Evolutionary conservation across 2,329 filamentous ascomycete genomes (phyloP).

Genomic region (Nothomitra cinnamomea): DNA sequence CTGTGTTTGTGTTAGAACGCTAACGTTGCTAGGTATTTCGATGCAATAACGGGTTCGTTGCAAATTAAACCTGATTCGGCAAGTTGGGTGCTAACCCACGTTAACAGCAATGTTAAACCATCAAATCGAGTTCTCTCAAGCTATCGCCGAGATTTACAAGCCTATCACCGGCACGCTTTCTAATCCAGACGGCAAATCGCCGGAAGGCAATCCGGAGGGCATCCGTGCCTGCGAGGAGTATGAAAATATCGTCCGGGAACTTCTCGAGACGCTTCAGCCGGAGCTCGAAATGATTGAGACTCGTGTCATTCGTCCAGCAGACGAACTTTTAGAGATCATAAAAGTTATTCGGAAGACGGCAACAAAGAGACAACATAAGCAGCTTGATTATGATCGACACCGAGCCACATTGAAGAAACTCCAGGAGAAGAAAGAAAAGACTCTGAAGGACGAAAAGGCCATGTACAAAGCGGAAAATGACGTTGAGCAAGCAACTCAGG

Average conservation of each 20-base stretch:
- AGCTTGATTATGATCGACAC: conserved; percentile 88
- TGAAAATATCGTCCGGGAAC: conserved; percentile 72
- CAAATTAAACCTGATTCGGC: background rate
- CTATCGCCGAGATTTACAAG: conserved; percentile 93
- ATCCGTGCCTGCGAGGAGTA: conserved; percentile 96
- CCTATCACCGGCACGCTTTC: conserved; percentile 93
- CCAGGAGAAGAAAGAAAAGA: conserved; percentile 94
- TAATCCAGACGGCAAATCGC: conserved; percentile 67
- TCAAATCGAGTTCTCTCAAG: conserved; percentile 96
- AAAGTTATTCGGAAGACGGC: conserved; percentile 85
- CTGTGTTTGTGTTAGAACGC: background rate
- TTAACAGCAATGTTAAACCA: conserved; percentile 68
- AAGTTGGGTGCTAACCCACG: background rate
- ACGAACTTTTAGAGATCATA: conserved; percentile 86
- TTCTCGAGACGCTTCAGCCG: conserved; percentile 74
- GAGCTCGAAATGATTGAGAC: conserved; percentile 97
- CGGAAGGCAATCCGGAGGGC: conserved; percentile 79
- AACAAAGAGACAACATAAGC: conserved; percentile 88
- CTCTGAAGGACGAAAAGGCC: conserved; percentile 90
- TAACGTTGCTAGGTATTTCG: conserved; percentile 50
- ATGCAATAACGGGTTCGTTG: conserved; percentile 69
- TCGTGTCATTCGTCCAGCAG: conserved; percentile 77
- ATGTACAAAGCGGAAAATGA: conserved; percentile 91
- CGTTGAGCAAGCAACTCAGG: conserved; percentile 77
- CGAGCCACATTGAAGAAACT: conserved; percentile 74